Percentiles rank a stretch among this genome's conserved stretches.
phyloP scores from a whole-genome alignment of 352 stramenopile genomes.

The Pythium oligandrum region DNA sequence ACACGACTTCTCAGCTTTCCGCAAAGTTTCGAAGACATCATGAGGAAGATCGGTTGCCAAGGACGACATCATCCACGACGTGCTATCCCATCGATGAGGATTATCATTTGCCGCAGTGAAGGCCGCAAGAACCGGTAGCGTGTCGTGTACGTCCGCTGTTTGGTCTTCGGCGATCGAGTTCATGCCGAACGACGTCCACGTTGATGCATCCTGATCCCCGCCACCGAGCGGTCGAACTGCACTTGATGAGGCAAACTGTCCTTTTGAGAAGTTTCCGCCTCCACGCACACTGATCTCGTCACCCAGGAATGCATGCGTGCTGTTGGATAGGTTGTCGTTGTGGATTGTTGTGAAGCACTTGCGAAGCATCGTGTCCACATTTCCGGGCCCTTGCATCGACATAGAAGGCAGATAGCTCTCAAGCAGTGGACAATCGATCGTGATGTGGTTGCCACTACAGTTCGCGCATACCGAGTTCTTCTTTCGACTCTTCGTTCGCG shows the following conservation, averaged over 20 bases:
- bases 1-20: conserved; percentile 26
- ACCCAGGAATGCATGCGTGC: conserved; percentile 76
- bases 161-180: conserved; percentile 60
- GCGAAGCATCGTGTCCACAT: conserved; percentile 70
- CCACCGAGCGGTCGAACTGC: neutral
- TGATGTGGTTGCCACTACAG: conserved; percentile 81
- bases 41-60: conserved; percentile 56
- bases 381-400: conserved; percentile 1
- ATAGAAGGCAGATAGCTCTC: conserved; percentile 30
- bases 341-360: conserved; percentile 86
- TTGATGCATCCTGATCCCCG: too few relatives aligned
- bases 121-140: conserved; percentile 37
- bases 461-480: conserved; percentile 68
- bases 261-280: conserved; percentile 43
- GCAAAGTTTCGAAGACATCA: conserved; percentile 53
- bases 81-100: conserved; percentile 41
- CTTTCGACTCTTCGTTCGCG: conserved; percentile 53
- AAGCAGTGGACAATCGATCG: conserved; percentile 67
- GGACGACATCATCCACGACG: conserved; percentile 62
- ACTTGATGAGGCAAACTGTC: conserved; percentile 19
- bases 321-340: conserved; percentile 83
- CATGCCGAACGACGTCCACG: conserved; percentile 57
- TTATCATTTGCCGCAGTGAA: conserved; percentile 19
- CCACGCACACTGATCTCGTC: conserved; percentile 84
- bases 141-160: conserved; percentile 31